Evolutionary conservation across 176 grass and related monocot species (phyloP).

Genomic region (Zea luxurians): DNA sequence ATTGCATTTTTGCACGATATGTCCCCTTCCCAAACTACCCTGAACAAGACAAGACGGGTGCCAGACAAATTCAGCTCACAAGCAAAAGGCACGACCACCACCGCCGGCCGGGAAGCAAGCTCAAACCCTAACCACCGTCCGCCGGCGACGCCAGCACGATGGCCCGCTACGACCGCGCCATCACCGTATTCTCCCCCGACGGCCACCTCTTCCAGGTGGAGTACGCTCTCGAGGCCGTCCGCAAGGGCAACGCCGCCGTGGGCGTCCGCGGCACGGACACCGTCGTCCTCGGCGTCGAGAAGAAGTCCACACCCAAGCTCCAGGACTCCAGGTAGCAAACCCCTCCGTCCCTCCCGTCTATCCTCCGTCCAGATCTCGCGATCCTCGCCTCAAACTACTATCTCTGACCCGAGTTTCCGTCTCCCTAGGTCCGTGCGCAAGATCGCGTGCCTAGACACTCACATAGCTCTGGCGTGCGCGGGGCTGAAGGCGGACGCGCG

Average conservation of each 20-base stretch:
- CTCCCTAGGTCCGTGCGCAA: conserved; percentile 68
- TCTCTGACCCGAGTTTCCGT: neutral
- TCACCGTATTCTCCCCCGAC: conserved; percentile 99
- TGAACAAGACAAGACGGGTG: neutral
- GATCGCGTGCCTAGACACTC: conserved; percentile 85
- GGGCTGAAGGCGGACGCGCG: conserved; percentile 96
- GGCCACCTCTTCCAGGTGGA: conserved; percentile 99
- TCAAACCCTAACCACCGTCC: conserved; percentile 52
- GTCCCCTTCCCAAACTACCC: neutral
- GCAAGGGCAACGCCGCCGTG: conserved; percentile 98
- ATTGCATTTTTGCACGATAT: too few relatives aligned
- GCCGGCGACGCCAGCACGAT: conserved; percentile 41
- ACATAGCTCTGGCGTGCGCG: conserved; percentile 93
- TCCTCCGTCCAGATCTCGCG: neutral
- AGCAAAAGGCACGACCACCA: conserved; percentile 19
- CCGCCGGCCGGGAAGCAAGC: conserved; percentile 27
- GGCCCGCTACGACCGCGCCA: conserved; percentile 99
- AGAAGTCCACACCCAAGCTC: conserved; percentile 99
- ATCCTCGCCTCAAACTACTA: neutral
- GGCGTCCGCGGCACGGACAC: conserved; percentile 92
- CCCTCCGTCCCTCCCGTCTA: too few relatives aligned
- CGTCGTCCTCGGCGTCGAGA: conserved; percentile 98
- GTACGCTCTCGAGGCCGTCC: conserved; percentile 98
- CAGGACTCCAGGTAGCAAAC: conserved; percentile 75
- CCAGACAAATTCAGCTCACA: neutral